Base-by-base conservation (phyloP, 306 rosid genomes). In the Datisca glomerata region DNA sequence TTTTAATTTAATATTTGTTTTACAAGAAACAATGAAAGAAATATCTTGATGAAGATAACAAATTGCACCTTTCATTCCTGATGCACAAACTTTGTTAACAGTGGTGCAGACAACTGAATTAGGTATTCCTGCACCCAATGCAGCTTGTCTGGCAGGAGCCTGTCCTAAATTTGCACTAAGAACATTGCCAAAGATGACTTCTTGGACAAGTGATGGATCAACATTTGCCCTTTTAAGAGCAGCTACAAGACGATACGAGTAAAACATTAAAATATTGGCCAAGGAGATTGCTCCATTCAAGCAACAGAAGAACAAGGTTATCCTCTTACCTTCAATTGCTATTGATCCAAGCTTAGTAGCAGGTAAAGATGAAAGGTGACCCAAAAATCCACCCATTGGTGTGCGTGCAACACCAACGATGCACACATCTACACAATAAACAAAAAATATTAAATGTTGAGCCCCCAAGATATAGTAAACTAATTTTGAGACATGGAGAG, bases 141-240 rank as follows among this genome's bases (percentile, higher is more conserved):
- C 96, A 64, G 98, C 98, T 57, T 91, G 98, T 53, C 98, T 80
- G 35, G 98, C 98, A 0, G 98, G 98, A 62, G 98, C 96, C 75
- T 91, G 96, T 42, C 98, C 98, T 69, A 91, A 73, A 67, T 91
- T 91, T 39, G 98, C 98, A 61, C 92, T 85, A 44, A 91, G 86
- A 56, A 91, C 98, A 47, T 91, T 91, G 61, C 96, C 96, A 15
- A 91, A 91, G 71, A 61, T 40, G 38, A 91, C 96, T 75, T 91
- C 98, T 73, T 91, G 58, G 2, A 91, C 98, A 52, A 72, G 80
- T 51, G 92, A 61, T 21, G 98, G 80, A 75, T 85, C 94, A 59
- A 91, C 67, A 35, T 79, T 79, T 11, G 98, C 95, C 49, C 94
- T 73, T 48, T 85, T 84, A 49, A 91, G 94, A 37, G 98, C 87